A percentile compares a stretch with the other conserved stretches of the same genome.
Evolutionary conservation across 306 rosid genomes (phyloP).

Genomic region (Citrullus colocynthis): DNA sequence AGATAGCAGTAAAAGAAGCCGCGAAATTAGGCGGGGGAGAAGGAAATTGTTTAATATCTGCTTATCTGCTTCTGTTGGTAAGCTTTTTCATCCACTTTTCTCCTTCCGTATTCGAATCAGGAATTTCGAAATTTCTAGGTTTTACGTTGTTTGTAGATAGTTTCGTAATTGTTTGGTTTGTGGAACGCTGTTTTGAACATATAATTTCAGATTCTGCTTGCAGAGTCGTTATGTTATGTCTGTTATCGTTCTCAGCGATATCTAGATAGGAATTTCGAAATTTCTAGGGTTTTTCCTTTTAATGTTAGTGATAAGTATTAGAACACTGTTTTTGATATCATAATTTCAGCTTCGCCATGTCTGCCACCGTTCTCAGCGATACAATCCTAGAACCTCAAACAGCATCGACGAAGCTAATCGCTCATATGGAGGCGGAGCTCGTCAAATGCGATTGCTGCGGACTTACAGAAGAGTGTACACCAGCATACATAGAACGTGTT

Average conservation of each 20-base stretch:
- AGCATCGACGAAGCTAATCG: conserved; percentile 29
- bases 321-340: not conserved
- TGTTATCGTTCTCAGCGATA: conserved; percentile 46
- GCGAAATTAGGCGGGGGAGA: not conserved
- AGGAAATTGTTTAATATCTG: not conserved
- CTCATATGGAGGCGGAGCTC: conserved; percentile 51
- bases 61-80: not conserved
- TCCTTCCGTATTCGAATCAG: not conserved
- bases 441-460: conserved; percentile 88
- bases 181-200: not conserved
- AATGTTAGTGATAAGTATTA: no score
- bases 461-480: conserved; percentile 87
- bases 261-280: not conserved
- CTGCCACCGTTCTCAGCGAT: conserved; percentile 54
- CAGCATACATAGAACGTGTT: conserved; percentile 61
- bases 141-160: not conserved
- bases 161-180: not conserved
- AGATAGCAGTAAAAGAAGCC: not conserved
- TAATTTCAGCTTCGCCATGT: conserved; percentile 25
- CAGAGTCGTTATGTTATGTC: conserved; percentile 15
- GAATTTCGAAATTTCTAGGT: not conserved
- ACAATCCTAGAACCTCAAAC: conserved; percentile 47
- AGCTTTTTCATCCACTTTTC: not conserved
- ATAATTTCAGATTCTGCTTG: not conserved
- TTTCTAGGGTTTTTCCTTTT: not conserved